Base-by-base conservation (phyloP, 495 filamentous ascomycete genomes). In the Hypoxylon rickii region DNA sequence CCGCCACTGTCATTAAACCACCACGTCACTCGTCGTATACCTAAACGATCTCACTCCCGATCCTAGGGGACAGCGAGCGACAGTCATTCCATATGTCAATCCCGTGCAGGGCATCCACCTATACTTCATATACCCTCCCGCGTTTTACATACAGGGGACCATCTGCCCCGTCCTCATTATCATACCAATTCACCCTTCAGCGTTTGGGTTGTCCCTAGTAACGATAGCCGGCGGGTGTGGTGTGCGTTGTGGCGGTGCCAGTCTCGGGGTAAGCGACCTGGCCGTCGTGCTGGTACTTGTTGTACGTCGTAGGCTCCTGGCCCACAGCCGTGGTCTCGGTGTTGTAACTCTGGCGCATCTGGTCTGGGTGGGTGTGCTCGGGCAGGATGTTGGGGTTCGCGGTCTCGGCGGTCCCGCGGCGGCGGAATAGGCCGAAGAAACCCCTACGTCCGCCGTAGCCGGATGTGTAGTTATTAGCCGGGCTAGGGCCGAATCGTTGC, bases 401-500 rank as follows among this genome's bases (percentile, higher is more conserved):
- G 15, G 19, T 44, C 11, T 57, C 50, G 5, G 36, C 48, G 42
- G 56, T 55, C 32, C 54, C 45, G 18, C 59, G 53, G 7, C 65
- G 61, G 34, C 65, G 58, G 44, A 74, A 75, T 33, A 66, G 60
- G 42, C 62, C 62, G 36, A 64, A 63, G 2, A 68, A 20, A 20
- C 67, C 67, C 8, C 70, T 67, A 29, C 73, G 67, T 20, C 72
- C 78, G 55, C 77, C 78, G 44, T 73, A 83, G 44, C 89, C 90
- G 20, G 80, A 83, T 15, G 88, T 91, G 75, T 92, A 92, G 67
- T 82, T 77, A 78, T 92, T 93, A 44, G 80, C 77, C 6, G 89
- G 89, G 54, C 83, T 80, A 18, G 90, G 89, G 31, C 88, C 89
- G 75, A 85, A 90, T 42, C 86, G 83, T 71, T 87, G 87, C 75